Conservation (phyloP, 2,329 filamentous ascomycete species). For the Diaporthe citrichinensis region DNA sequence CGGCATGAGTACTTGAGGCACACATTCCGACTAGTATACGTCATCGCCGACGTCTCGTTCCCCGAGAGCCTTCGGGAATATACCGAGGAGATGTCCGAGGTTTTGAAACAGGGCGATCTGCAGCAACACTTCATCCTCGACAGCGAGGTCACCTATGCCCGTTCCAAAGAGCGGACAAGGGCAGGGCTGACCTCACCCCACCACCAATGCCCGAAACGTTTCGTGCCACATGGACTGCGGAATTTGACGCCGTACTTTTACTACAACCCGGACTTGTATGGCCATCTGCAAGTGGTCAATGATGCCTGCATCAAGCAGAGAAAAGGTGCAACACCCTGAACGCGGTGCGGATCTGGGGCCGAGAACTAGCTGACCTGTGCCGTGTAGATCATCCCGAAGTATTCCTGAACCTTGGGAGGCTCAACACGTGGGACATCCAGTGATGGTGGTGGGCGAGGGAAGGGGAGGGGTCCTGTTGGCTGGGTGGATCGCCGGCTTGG, state of each 20-base stretch:
- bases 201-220: constrained; percentile 23
- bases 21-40: constrained; percentile 30
- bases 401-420: constrained; percentile 33
- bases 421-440: constrained; percentile 38
- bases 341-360: neutral
- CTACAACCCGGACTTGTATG: constrained; percentile 35
- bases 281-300: constrained; percentile 37
- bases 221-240: constrained; percentile 29
- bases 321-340: constrained; percentile 19
- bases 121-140: constrained; percentile 32
- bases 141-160: constrained; percentile 35
- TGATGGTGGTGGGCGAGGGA: constrained; percentile 3
- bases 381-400: constrained; percentile 15
- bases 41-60: constrained; percentile 36
- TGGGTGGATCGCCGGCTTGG: neutral
- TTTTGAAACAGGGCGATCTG: constrained; percentile 19
- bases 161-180: constrained; percentile 18
- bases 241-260: constrained; percentile 29
- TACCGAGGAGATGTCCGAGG: constrained; percentile 29
- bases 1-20: constrained; percentile 32
- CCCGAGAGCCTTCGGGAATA: constrained; percentile 35
- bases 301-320: constrained; percentile 22
- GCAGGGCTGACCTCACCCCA: constrained; percentile 31
- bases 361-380: neutral
- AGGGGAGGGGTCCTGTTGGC: neutral